Conservation (phyloP, 2,329 filamentous ascomycete genomes). For the Sporothrix pseudoabietina region DNA sequence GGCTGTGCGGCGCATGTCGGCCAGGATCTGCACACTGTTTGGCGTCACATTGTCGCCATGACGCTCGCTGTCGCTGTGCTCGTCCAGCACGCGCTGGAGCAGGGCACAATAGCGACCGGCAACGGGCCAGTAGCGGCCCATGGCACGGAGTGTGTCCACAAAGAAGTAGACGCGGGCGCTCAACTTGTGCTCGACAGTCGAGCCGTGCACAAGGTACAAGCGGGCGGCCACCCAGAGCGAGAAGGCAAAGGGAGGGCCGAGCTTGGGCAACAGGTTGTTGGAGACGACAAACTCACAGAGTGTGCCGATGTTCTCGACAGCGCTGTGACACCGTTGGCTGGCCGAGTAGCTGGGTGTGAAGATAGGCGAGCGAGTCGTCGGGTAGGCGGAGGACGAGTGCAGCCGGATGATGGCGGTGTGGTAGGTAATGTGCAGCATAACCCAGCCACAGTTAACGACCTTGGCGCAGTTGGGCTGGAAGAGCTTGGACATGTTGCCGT, state of each 20-base stretch:
- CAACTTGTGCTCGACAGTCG: conserved; percentile 81
- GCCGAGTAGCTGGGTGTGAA: conserved; percentile 89
- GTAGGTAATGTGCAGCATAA: conserved; percentile 89
- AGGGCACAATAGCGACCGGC: conserved; percentile 79
- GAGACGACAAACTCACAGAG: conserved; percentile 77
- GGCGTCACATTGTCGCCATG: conserved; percentile 76
- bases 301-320: conserved; percentile 79
- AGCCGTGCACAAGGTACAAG: conserved; percentile 83
- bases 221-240: conserved; percentile 90
- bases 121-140: conserved; percentile 84
- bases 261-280: conserved; percentile 72
- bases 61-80: conserved; percentile 77
- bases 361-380: conserved; percentile 82
- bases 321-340: conserved; percentile 77
- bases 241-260: conserved; percentile 89
- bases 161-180: conserved; percentile 79
- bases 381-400: conserved; percentile 90
- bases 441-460: conserved; percentile 76
- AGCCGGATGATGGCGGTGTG: conserved; percentile 87
- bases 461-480: conserved; percentile 71
- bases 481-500: conserved; percentile 78
- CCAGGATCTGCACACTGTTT: conserved; percentile 80
- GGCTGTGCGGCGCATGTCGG: conserved; percentile 88
- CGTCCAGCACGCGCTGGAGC: conserved; percentile 79
- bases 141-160: conserved; percentile 76